These are phyloP conservation scores for Botryotinia globosa DNA, from an alignment of 2,329 filamentous ascomycete genomes.

Conservation along the genomic window DNA sequence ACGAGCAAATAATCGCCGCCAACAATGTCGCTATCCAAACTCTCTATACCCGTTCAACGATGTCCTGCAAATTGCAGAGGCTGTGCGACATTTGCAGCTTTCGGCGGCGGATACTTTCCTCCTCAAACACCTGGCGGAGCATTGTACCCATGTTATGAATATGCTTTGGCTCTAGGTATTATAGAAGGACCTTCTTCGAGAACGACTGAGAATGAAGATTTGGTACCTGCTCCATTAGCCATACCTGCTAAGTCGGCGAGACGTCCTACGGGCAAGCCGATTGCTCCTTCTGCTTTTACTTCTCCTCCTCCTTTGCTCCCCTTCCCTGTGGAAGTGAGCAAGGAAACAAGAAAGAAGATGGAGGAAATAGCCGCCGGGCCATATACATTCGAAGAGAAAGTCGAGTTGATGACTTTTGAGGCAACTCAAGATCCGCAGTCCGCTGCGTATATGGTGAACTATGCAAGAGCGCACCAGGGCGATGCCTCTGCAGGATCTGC, in stretches of 20 bases:
- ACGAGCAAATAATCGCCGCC: background rate
- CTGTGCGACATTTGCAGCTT: constrained; percentile 1
- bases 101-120: constrained; percentile 4
- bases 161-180: background rate
- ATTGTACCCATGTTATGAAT: background rate
- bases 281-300: background rate
- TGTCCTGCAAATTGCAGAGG: constrained; percentile 9
- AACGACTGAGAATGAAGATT: background rate
- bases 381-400: background rate
- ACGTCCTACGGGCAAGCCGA: background rate
- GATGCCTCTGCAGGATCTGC: background rate
- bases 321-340: too few relatives aligned
- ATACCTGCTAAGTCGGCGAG: background rate
- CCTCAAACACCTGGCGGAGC: background rate
- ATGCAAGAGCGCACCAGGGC: background rate
- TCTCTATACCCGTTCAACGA: constrained; percentile 2
- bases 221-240: background rate
- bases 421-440: background rate
- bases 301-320: background rate
- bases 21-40: constrained; percentile 11
- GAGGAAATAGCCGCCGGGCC: background rate
- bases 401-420: background rate
- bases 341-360: background rate
- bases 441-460: background rate
- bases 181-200: background rate